Evolutionary conservation across 768 basidiomycete species (phyloP), one percentile per base, ranked within the genome.

Genomic region (Termitomyces sp.): DNA sequence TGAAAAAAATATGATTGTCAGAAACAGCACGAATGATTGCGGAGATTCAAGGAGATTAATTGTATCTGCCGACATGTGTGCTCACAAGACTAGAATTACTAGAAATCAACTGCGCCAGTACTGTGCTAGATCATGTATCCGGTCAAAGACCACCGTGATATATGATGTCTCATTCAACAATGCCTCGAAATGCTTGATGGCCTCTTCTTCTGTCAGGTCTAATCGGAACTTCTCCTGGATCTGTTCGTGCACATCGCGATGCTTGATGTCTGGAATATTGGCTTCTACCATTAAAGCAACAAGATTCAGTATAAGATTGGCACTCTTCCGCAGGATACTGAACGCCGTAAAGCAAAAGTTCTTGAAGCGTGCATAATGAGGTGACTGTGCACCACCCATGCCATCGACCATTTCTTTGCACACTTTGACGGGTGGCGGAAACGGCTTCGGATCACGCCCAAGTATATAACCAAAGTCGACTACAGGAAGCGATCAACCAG

Each of bases 371-470:
- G 86, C 83, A 70, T 98, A 98, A 68, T 98, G 96, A n/a, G 89
- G 82, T 6, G 94, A 96, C 65, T 90, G 84, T 1, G 91, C 86
- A 11, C 97, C 96, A n/a, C 97, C 97, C 94, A 99, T 96, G 11
- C 91, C 96, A 68, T 99, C 97, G 0, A 98, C 93, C 97, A 98
- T 99, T 68, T 98, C 97, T 66, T 96, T 95, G 73, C 95, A 98
- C 40, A 99, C 91, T 69, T 99, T 99, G 62, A 98, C 95, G 12
- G 94, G 91, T 6, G 97, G 97, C 2, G 97, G 95, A 67, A 95
- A 96, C 0, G 94, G 93, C 66, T 99, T 98, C 0, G 97, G 97
- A 67, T 98, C 97, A 2, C 94, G 87, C 3, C 97, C 97, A 14
- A 98, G 81, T 64, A 98, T 98, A 71, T 98, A 99, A 2, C 97